These are phyloP conservation scores for Pilatotrama ljubarskyi DNA, from an alignment of 768 basidiomycete genomes.

Conservation along the genomic window DNA sequence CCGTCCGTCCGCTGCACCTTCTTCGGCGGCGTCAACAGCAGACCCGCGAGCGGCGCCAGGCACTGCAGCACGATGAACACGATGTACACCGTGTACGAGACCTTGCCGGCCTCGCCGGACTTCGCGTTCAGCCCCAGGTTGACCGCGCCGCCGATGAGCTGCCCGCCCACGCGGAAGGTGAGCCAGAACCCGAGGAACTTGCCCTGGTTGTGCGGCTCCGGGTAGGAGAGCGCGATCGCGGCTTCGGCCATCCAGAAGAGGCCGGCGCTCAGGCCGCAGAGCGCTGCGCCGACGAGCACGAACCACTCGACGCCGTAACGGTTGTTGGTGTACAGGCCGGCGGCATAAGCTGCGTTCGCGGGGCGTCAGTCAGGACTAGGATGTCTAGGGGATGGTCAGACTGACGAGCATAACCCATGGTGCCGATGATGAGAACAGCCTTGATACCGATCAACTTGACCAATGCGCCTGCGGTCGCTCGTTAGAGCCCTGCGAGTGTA, in stretches of 20 bases:
- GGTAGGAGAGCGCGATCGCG: slow-evolving; percentile 12
- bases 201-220: slow-evolving; percentile 15
- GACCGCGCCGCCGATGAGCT: slow-evolving; percentile 15
- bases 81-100: slow-evolving; percentile 15
- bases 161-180: slow-evolving; percentile 10
- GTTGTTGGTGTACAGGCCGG: slow-evolving; percentile 12
- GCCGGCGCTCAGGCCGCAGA: slow-evolving; percentile 13
- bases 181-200: slow-evolving; percentile 14
- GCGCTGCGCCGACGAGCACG: slow-evolving; percentile 6
- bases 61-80: slow-evolving; percentile 14
- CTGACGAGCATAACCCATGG: slow-evolving; percentile 13
- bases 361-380: not conserved
- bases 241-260: slow-evolving; percentile 17
- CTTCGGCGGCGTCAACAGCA: slow-evolving; percentile 11
- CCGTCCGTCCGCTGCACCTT: slow-evolving; percentile 9
- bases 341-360: not conserved
- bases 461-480: slow-evolving; percentile 1
- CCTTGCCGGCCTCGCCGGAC: slow-evolving; percentile 11
- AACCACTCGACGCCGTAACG: slow-evolving; percentile 11
- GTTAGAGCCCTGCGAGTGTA: not conserved
- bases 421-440: slow-evolving; percentile 11
- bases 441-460: slow-evolving; percentile 13
- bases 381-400: not conserved
- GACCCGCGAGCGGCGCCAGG: slow-evolving; percentile 7
- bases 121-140: slow-evolving; percentile 11